These are phyloP conservation scores for Fusarium coffeatum DNA, from an alignment of 2,329 filamentous ascomycete species.

Conservation along the genomic window DNA sequence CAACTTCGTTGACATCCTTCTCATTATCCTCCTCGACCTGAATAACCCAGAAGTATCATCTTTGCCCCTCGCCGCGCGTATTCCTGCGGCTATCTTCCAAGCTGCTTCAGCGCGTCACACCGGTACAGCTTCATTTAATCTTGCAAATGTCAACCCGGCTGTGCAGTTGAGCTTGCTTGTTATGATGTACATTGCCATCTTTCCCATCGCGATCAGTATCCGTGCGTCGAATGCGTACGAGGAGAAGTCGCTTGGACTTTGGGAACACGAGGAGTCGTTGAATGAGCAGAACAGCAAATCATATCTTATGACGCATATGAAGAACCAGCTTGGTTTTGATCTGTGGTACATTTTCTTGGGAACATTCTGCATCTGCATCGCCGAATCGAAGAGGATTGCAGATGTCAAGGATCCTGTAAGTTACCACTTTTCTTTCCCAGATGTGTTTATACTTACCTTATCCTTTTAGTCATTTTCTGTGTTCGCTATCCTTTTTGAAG, in stretches of 20 bases:
- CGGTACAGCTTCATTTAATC: conserved; percentile 62
- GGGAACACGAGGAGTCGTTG: conserved; percentile 46
- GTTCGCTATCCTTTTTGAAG: conserved; percentile 50
- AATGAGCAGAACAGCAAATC: conserved; percentile 44
- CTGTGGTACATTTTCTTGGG: conserved; percentile 56
- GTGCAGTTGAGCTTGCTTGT: conserved; percentile 69
- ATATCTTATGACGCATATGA: conserved; percentile 50
- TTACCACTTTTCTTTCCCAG: too few species aligned
- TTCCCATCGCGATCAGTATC: conserved; percentile 70
- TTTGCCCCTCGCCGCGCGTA: conserved; percentile 55
- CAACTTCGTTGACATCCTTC: conserved; percentile 65
- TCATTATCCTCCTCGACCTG: conserved; percentile 64
- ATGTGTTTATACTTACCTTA: too few species aligned
- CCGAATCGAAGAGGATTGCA: conserved; percentile 39
- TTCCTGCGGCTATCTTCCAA: conserved; percentile 68
- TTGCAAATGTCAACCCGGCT: conserved; percentile 62
- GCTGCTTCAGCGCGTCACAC: conserved; percentile 60
- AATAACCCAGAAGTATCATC: conserved; percentile 59
- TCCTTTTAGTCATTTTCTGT: too few species aligned
- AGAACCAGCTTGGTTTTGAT: conserved; percentile 54
- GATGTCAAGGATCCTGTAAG: conserved; percentile 41
- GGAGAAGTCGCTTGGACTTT: conserved; percentile 70
- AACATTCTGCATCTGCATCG: conserved; percentile 50
- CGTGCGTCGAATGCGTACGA: conserved; percentile 70
- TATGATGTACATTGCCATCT: conserved; percentile 74